A percentile compares a stretch with the other conserved stretches of the same genome.
phyloP scores from a whole-genome alignment of 768 basidiomycete species.

The Kwoniella newhampshirensis region DNA sequence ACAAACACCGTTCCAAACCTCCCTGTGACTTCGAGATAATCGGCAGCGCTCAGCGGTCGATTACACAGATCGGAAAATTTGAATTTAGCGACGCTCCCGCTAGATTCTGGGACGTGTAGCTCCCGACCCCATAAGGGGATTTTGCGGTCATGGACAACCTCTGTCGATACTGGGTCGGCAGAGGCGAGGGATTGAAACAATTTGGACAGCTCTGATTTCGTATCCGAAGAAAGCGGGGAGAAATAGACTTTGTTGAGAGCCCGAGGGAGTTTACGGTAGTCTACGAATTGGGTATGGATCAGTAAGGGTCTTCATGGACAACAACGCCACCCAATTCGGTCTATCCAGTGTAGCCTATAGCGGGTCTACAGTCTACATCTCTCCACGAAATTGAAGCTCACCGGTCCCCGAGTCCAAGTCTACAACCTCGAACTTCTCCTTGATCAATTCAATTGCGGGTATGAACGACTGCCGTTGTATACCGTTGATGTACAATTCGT shows the following conservation, averaged over 20 bases:
- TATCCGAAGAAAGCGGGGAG: slow-evolving; percentile 69
- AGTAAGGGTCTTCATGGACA: not conserved
- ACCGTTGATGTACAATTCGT: slow-evolving; percentile 97
- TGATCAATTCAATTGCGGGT: slow-evolving; percentile 90
- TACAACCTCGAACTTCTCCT: slow-evolving; percentile 77
- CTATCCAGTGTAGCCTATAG: not conserved
- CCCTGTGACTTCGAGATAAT: slow-evolving; percentile 90
- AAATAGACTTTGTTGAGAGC: slow-evolving; percentile 94
- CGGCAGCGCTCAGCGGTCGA: slow-evolving; percentile 84
- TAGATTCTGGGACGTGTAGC: slow-evolving; percentile 74
- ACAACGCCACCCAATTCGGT: slow-evolving; percentile 2
- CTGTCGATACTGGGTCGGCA: slow-evolving; percentile 31
- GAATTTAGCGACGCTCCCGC: slow-evolving; percentile 77
- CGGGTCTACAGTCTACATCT: too few species aligned
- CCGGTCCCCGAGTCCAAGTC: slow-evolving; percentile 96
- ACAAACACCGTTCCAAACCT: slow-evolving; percentile 86
- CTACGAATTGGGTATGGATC: slow-evolving; percentile 57
- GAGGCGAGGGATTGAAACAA: slow-evolving; percentile 69
- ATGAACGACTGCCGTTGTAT: slow-evolving; percentile 93
- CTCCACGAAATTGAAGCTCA: slow-evolving; percentile 46
- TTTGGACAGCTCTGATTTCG: slow-evolving; percentile 70
- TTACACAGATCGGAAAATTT: slow-evolving; percentile 83
- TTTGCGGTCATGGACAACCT: slow-evolving; percentile 63
- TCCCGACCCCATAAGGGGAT: slow-evolving; percentile 89
- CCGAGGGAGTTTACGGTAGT: slow-evolving; percentile 91